Base-by-base conservation (phyloP, 768 basidiomycete genomes). In the Pleurotus tuber-regium region DNA sequence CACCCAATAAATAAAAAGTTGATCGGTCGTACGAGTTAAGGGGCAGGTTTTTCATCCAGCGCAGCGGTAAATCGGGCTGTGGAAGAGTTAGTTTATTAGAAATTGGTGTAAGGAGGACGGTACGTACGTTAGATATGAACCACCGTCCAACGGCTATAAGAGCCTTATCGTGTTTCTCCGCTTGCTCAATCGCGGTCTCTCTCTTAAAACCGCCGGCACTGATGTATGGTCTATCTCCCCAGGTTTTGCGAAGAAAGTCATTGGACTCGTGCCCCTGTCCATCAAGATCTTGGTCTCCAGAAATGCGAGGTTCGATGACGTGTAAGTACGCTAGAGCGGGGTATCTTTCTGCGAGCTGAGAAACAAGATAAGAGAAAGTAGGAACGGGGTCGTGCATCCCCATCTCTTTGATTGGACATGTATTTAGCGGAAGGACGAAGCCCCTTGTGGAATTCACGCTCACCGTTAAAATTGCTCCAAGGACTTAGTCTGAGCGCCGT, bases 401-500 rank as follows among this genome's bases (percentile, higher is more conserved):
- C 41, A 42, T 42, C 4, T 42, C 41, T 42, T n/a, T n/a, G n/a
- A n/a, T n/a, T n/a, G n/a, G n/a, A n/a, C n/a, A n/a, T n/a, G n/a
- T n/a, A n/a, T n/a, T n/a, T n/a, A n/a, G n/a, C n/a, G n/a, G n/a
- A n/a, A n/a, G n/a, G n/a, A n/a, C n/a, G n/a, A n/a, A n/a, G n/a
- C 11, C 3, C 21, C 5, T 16, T 38, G n/a, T 6, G 36, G 6
- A 38, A 5, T 16, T 62, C 12, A 12, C 14, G 14, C 44, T 33
- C 56, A 61, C 71, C 66, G 69, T 70, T 59, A 48, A 61, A 66
- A 4, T 49, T 41, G 47, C 59, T 63, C 72, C 70, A 78, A 7
- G 72, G 78, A 52, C 70, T 72, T 19, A 80, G 41, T 4, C 79
- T 68, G 46, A 80, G 66, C 1, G 64, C 76, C 7, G 70, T 68